Percentiles rank a stretch among this genome's conserved stretches.
Conservation (phyloP, 345 rosid genomes). For the Bruguiera sexangula region DNA sequence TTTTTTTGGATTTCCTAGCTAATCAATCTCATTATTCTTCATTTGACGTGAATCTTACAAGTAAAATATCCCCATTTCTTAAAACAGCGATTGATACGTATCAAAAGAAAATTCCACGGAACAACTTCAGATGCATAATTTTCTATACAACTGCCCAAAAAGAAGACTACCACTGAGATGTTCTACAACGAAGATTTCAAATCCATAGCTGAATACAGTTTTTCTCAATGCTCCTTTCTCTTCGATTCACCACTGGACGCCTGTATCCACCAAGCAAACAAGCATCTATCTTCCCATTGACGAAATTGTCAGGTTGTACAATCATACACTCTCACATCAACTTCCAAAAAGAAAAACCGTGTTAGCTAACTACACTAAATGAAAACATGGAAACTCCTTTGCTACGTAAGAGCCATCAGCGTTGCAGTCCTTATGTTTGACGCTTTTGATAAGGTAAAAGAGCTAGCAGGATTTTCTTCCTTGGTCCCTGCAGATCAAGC, state of each 20-base stretch:
- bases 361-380: neutral
- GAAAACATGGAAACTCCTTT: neutral
- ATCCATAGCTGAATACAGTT: neutral
- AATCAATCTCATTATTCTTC: no score
- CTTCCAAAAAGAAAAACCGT: neutral
- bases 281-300: neutral
- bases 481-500: constrained; percentile 50
- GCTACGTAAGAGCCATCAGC: neutral
- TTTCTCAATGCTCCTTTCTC: no score
- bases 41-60: no score
- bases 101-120: no score
- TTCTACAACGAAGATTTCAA: constrained; percentile 1
- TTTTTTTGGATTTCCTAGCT: no score
- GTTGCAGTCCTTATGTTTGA: constrained; percentile 2
- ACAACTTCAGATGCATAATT: no score
- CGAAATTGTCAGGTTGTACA: neutral
- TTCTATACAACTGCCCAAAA: neutral
- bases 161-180: neutral
- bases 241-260: no score
- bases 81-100: no score
- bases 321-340: neutral
- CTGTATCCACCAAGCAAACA: no score
- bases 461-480: constrained; percentile 61
- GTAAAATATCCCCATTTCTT: no score
- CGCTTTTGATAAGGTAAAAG: constrained; percentile 25